A percentile compares a stretch with the other conserved stretches of the same genome.
Evolutionary conservation across 345 rosid species (phyloP).

Genomic region (Sapria himalayana): DNA sequence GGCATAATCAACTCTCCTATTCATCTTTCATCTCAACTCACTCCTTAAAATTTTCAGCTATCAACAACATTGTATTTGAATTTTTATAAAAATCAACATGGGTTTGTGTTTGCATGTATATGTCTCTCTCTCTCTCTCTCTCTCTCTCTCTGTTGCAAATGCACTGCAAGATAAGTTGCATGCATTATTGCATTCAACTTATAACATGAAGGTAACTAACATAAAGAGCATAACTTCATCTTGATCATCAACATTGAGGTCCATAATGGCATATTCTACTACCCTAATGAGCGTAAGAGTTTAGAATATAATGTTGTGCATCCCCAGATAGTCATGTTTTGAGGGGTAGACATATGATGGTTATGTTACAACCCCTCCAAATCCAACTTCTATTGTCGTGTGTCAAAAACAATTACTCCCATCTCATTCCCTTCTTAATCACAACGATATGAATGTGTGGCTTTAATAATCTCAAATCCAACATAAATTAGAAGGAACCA

Average conservation of each 20-base stretch:
- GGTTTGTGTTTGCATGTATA: no score
- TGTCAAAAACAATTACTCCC: constrained; percentile 22
- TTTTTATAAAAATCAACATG: no score
- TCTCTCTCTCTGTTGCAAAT: neutral
- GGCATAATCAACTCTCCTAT: constrained; percentile 74
- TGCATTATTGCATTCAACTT: neutral
- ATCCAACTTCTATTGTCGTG: constrained; percentile 49
- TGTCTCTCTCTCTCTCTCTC: neutral
- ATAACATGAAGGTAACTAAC: neutral
- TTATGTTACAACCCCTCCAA: constrained; percentile 60
- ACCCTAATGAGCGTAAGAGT: constrained; percentile 45
- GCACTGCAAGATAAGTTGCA: neutral
- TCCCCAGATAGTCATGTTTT: constrained; percentile 42
- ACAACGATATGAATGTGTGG: neutral
- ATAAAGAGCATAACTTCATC: constrained; percentile 34
- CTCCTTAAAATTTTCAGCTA: constrained; percentile 15
- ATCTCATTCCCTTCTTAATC: constrained; percentile 13
- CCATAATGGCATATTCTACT: constrained; percentile 28
- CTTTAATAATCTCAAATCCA: no score
- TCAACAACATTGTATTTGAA: no score
- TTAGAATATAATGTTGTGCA: constrained; percentile 50
- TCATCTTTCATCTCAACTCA: constrained; percentile 32
- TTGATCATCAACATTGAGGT: constrained; percentile 44
- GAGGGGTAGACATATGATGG: constrained; percentile 48
- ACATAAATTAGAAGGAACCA: no score